Evolutionary conservation across 192 early-diverging fungal species (phyloP).

Genomic region (Physocladia obscura): DNA sequence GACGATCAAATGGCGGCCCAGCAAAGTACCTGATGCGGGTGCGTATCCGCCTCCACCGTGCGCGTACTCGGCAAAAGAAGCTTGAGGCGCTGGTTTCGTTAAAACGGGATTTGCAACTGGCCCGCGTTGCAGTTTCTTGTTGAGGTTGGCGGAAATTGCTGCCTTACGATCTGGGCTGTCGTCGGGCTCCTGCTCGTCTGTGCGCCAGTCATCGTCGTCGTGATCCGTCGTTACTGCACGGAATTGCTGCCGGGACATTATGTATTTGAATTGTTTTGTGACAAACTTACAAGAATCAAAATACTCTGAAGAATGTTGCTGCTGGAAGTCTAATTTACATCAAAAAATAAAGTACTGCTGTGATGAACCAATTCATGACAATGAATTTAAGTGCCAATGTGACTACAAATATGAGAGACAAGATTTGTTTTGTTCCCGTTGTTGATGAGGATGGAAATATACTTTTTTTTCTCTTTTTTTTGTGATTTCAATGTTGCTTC

Average conservation of each 20-base stretch:
- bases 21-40: too few species aligned
- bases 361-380: not conserved
- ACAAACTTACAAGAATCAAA: too few species aligned
- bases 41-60: constrained; percentile 17
- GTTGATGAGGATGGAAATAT: not conserved
- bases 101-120: constrained; percentile 11
- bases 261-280: not conserved
- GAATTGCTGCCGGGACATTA: not conserved
- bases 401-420: not conserved
- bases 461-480: too few species aligned
- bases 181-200: not conserved
- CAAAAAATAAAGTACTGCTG: not conserved
- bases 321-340: not conserved
- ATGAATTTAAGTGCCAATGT: not conserved
- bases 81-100: constrained; percentile 5
- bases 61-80: not conserved
- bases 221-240: not conserved
- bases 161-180: not conserved
- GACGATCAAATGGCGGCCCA: too few species aligned
- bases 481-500: too few species aligned
- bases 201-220: constrained; percentile 32
- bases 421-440: not conserved
- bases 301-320: too few species aligned
- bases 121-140: constrained; percentile 17
- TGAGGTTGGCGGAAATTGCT: constrained; percentile 12